These are phyloP conservation scores for Colletotrichum simmondsii DNA, from an alignment of 2,329 filamentous ascomycete genomes.

Conservation along the genomic window DNA sequence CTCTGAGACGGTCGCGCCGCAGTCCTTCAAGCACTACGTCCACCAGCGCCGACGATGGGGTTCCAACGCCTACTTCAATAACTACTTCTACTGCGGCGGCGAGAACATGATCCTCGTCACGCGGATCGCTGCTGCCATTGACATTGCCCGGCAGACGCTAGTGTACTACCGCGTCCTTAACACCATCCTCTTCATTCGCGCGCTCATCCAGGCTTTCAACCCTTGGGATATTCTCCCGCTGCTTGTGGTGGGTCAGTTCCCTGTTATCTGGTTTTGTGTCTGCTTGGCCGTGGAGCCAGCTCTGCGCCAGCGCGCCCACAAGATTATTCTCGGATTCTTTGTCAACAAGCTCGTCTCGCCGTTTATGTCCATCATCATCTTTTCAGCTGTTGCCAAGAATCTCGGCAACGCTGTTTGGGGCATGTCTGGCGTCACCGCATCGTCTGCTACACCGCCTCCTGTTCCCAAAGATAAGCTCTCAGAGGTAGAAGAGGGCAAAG, in stretches of 20 bases:
- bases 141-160: slow-evolving; percentile 44
- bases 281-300: not conserved
- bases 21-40: slow-evolving; percentile 46
- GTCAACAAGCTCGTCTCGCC: slow-evolving; percentile 12
- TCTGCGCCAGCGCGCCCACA: not conserved
- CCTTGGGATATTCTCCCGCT: not conserved
- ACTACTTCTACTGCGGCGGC: slow-evolving; percentile 46
- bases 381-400: slow-evolving; percentile 3
- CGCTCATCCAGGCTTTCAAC: not conserved
- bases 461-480: not conserved
- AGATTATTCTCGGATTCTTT: not conserved
- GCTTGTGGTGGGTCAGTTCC: slow-evolving; percentile 3
- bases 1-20: slow-evolving; percentile 47
- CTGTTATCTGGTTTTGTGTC: slow-evolving; percentile 1
- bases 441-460: not conserved
- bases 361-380: slow-evolving; percentile 10
- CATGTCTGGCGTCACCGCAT: slow-evolving; percentile 5
- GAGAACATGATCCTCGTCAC: slow-evolving; percentile 52
- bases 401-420: slow-evolving; percentile 14
- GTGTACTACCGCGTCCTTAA: slow-evolving; percentile 48
- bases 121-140: slow-evolving; percentile 42
- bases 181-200: slow-evolving; percentile 42
- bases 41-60: slow-evolving; percentile 47
- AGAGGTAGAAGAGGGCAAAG: not conserved
- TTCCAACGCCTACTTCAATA: slow-evolving; percentile 49